phyloP scores from a whole-genome alignment of 176 grass and related monocot genomes.

The Carex cristatella region DNA sequence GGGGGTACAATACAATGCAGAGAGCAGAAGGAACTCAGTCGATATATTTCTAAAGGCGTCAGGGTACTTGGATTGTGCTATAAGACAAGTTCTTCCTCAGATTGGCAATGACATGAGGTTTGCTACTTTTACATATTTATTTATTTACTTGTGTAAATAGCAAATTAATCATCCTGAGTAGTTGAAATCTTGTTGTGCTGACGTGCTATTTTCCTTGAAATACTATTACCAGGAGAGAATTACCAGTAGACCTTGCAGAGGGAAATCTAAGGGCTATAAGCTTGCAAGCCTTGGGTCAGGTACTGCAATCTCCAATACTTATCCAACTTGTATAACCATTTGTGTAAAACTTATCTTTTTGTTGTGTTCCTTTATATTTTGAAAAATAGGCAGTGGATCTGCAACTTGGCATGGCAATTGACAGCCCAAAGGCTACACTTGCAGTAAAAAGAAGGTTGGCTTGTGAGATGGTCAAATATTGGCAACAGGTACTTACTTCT shows the following conservation, averaged over 20 bases:
- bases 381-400: conserved; percentile 63
- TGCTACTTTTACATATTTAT: conserved; percentile 16
- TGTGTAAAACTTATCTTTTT: not conserved
- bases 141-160: not conserved
- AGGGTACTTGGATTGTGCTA: conserved; percentile 75
- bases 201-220: conserved; percentile 3
- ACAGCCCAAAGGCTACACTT: conserved; percentile 87
- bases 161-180: not conserved
- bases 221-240: conserved; percentile 71
- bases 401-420: conserved; percentile 96
- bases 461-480: conserved; percentile 97
- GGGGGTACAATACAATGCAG: conserved; percentile 32
- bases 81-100: conserved; percentile 63
- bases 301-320: conserved; percentile 25
- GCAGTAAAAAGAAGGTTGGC: conserved; percentile 94
- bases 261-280: conserved; percentile 66
- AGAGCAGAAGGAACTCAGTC: conserved; percentile 57
- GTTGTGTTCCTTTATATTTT: not conserved
- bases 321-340: not conserved
- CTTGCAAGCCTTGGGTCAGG: conserved; percentile 83
- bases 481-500: conserved; percentile 63
- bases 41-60: conserved; percentile 89
- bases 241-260: conserved; percentile 79
- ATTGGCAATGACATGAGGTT: conserved; percentile 68
- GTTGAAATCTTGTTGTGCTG: not conserved